phyloP scores from a whole-genome alignment of 2,329 filamentous ascomycete species.

The Immersiporthe knoxdaviesiana region DNA sequence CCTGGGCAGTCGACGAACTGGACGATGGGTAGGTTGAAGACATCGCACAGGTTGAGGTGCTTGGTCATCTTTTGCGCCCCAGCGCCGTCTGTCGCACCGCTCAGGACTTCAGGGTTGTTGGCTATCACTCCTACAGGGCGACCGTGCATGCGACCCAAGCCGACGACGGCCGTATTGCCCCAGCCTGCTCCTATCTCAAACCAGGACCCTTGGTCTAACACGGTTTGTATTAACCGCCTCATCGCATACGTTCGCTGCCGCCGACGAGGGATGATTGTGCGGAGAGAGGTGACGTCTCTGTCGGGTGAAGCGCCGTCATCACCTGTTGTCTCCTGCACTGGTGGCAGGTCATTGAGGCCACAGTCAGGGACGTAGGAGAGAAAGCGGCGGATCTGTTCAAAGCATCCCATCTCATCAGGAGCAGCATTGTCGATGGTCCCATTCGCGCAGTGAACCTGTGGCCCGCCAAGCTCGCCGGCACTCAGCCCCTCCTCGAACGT shows the following conservation, averaged over 20 bases:
- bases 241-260: conserved; percentile 65
- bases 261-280: conserved; percentile 60
- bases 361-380: conserved; percentile 61
- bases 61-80: conserved; percentile 64
- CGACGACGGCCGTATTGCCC: conserved; percentile 64
- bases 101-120: conserved; percentile 63
- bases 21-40: conserved; percentile 66
- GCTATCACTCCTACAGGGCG: conserved; percentile 62
- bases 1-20: conserved; percentile 54
- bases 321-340: conserved; percentile 45
- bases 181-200: conserved; percentile 68
- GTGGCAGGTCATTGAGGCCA: conserved; percentile 56
- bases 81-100: conserved; percentile 62
- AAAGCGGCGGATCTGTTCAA: conserved; percentile 61
- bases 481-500: conserved; percentile 67
- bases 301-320: conserved; percentile 58
- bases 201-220: conserved; percentile 60
- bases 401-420: conserved; percentile 62
- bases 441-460: conserved; percentile 64
- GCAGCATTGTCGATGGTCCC: conserved; percentile 69
- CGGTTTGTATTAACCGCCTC: conserved; percentile 57
- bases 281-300: conserved; percentile 51
- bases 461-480: conserved; percentile 63
- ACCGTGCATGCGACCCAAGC: conserved; percentile 61
- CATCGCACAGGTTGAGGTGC: conserved; percentile 65